These are phyloP conservation scores for Colletotrichum gloeosporioides DNA, from an alignment of 2,329 filamentous ascomycete genomes.

Conservation along the genomic window DNA sequence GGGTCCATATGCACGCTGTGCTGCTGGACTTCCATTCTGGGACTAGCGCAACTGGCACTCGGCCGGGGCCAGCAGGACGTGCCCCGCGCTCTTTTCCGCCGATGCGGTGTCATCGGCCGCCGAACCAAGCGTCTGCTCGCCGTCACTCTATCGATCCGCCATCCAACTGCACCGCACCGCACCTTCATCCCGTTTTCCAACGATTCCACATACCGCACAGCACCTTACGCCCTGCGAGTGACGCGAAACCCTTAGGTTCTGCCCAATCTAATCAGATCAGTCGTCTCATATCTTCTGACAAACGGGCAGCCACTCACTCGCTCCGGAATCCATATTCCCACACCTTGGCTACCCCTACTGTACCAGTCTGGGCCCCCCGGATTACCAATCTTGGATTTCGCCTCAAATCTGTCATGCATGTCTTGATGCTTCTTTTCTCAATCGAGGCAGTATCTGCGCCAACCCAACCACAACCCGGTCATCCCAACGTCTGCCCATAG, in stretches of 20 bases:
- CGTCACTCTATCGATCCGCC: not conserved
- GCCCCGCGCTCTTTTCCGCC: not conserved
- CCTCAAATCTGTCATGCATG: slow-evolving; percentile 12
- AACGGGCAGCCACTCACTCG: not conserved
- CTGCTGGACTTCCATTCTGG: slow-evolving; percentile 33
- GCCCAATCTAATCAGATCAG: not conserved
- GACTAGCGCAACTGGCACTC: slow-evolving; percentile 27
- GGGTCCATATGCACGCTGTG: slow-evolving; percentile 18
- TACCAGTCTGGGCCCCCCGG: not conserved
- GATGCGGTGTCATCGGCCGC: not conserved
- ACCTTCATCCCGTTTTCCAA: not conserved
- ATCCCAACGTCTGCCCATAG: not conserved
- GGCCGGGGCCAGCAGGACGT: not conserved
- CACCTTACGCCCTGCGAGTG: not conserved
- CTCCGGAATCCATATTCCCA: not conserved
- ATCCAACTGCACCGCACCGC: slow-evolving; percentile 2
- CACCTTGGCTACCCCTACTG: not conserved
- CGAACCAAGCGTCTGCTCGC: not conserved
- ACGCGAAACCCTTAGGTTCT: not conserved
- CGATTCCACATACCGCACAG: not conserved
- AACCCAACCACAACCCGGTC: not conserved
- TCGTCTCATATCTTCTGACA: not conserved
- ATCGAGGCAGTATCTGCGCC: slow-evolving; percentile 15
- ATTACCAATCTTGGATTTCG: not conserved
- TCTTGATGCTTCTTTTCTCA: slow-evolving; percentile 13